Evolutionary conservation across 176 grass and related monocot genomes (phyloP).

Genomic region (Triticum urartu): DNA sequence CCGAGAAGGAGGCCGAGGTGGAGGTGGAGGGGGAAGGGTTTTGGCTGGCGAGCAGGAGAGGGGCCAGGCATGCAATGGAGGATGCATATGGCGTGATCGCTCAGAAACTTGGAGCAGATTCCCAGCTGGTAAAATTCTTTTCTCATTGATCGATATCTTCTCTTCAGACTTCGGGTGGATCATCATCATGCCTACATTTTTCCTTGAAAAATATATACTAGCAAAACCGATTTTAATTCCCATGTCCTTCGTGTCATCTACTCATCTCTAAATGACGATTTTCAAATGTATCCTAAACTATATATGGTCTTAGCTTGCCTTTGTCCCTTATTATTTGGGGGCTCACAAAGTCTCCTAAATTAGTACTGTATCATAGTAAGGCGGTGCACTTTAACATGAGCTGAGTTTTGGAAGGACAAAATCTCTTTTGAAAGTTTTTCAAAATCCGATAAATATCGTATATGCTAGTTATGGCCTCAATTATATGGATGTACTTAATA

Average conservation of each 20-base stretch:
- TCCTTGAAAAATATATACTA: too few relatives aligned
- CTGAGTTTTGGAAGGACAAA: background rate
- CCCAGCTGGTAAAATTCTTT: slow-evolving; percentile 49
- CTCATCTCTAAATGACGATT: too few relatives aligned
- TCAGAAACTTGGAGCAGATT: slow-evolving; percentile 18
- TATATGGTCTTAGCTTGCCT: too few relatives aligned
- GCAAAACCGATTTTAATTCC: too few relatives aligned
- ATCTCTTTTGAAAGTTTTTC: background rate
- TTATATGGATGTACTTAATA: too few relatives aligned
- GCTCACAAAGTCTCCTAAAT: too few relatives aligned
- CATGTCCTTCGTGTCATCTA: too few relatives aligned
- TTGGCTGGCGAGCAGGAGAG: slow-evolving; percentile 59
- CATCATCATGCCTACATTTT: background rate
- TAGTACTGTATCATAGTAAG: background rate
- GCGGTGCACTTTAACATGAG: background rate
- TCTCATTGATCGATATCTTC: background rate
- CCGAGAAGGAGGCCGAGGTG: slow-evolving; percentile 18
- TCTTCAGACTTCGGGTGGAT: background rate
- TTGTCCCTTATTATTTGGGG: too few relatives aligned
- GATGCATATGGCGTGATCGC: slow-evolving; percentile 56
- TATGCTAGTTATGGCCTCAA: too few relatives aligned
- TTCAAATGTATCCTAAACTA: too few relatives aligned
- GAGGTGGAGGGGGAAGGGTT: slow-evolving; percentile 55
- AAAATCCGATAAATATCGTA: background rate
- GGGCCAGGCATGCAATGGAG: slow-evolving; percentile 70